Percentiles rank a stretch among this genome's conserved stretches.
Evolutionary conservation across 768 basidiomycete genomes (phyloP).

Genomic region (Strobilomyces dryophilus): DNA sequence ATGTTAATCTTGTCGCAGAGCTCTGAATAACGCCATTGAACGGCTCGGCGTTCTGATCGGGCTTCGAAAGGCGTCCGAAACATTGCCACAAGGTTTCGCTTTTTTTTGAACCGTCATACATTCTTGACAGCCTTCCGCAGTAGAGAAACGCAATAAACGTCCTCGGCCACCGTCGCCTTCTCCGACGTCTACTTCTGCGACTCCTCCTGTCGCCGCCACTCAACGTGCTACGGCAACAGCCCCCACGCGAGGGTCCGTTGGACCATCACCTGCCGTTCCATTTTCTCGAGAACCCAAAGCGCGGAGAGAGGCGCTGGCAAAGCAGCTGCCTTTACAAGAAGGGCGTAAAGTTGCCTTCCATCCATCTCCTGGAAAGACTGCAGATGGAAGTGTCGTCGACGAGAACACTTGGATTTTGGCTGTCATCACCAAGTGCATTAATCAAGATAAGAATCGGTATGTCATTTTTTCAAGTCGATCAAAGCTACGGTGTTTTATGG

Average conservation of each 20-base stretch:
- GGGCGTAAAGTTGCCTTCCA: constrained; percentile 82
- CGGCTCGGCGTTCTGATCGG: constrained; percentile 66
- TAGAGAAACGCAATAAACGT: constrained; percentile 77
- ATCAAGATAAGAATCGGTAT: constrained; percentile 67
- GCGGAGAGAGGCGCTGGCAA: constrained; percentile 56
- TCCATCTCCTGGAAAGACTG: constrained; percentile 54
- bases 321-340: constrained; percentile 64
- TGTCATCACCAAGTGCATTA: constrained; percentile 64
- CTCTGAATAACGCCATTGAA: constrained; percentile 70
- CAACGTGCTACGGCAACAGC: constrained; percentile 13
- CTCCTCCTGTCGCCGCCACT: constrained; percentile 22
- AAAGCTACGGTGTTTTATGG: not conserved
- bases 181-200: constrained; percentile 44
- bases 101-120: not conserved
- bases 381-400: constrained; percentile 46
- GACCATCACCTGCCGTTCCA: constrained; percentile 45
- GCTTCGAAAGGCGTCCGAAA: constrained; percentile 67
- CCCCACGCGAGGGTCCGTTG: constrained; percentile 51
- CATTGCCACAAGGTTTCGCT: constrained; percentile 47
- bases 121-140: not conserved
- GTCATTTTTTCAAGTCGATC: constrained; percentile 5
- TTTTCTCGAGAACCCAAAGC: constrained; percentile 66
- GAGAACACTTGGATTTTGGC: constrained; percentile 75
- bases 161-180: constrained; percentile 68
- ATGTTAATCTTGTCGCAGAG: constrained; percentile 38